Evolutionary conservation across 371 early-diverging fungal genomes (phyloP).

Genomic region (Mucor sp.): DNA sequence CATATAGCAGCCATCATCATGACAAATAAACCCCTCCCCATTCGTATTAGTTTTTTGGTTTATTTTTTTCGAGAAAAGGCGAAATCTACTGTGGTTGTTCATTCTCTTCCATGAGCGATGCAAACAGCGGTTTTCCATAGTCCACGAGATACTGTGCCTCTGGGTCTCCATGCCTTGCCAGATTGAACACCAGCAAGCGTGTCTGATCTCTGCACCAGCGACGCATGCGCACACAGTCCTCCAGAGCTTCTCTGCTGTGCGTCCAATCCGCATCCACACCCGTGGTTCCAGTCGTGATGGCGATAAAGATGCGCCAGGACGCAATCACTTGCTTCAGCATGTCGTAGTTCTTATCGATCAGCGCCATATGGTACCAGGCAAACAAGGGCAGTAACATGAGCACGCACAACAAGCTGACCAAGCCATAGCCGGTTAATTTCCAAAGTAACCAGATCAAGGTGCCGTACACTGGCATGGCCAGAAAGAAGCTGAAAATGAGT

Average conservation of each 20-base stretch:
- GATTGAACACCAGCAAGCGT: conserved; percentile 19
- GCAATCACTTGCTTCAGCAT: conserved; percentile 47
- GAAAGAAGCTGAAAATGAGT: conserved; percentile 35
- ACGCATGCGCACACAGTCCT: conserved; percentile 39
- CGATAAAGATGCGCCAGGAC: conserved; percentile 52
- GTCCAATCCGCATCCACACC: conserved; percentile 22
- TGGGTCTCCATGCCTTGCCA: conserved; percentile 29
- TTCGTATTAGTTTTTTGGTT: background rate
- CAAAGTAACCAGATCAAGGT: conserved; percentile 36
- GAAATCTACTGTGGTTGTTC: background rate
- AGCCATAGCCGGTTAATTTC: conserved; percentile 32
- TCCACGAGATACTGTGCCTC: conserved; percentile 36
- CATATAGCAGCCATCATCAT: background rate
- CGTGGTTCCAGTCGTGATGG: conserved; percentile 30
- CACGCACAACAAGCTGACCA: conserved; percentile 30
- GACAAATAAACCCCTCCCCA: background rate
- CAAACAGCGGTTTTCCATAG: conserved; percentile 29
- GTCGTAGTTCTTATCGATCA: conserved; percentile 54
- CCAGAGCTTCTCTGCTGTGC: conserved; percentile 34
- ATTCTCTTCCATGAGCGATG: background rate
- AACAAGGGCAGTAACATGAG: conserved; percentile 42
- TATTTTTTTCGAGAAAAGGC: background rate
- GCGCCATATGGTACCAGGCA: conserved; percentile 53
- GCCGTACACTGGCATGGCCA: conserved; percentile 44
- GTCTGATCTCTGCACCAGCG: conserved; percentile 40